Base-by-base conservation (phyloP, 2,329 filamentous ascomycete species). In the Diplodia corticola region DNA sequence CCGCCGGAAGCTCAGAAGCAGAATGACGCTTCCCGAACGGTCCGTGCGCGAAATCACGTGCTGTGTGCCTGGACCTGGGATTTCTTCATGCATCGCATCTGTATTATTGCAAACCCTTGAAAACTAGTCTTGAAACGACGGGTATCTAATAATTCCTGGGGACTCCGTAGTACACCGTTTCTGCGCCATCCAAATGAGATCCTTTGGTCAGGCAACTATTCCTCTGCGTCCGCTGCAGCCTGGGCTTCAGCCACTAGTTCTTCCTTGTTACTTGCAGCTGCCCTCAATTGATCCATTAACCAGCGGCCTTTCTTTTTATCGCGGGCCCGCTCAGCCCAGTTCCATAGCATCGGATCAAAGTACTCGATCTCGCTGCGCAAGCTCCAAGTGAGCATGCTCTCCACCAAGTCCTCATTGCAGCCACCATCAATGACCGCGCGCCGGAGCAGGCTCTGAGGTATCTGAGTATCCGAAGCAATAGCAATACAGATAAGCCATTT, bases 401-500 rank as follows among this genome's bases (percentile, higher is more conserved):
- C 44, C 7, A 65, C 46, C 2, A 51, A 2, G 5, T 22, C 44
- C 30, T 51, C 6, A 24, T 48, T 1, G 12, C 64, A 65, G 10
- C 20, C 33, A 17, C 20, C 44, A n/a, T 65, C 64, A 22, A 60
- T 22, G 6, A 65, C 53, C 2, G 53, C 53, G 22, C 44, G 24
- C 7, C 64, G 53, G 12, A 65, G 33, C 30, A 65, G 6, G 13
- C 50, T 55, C 33, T 55, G 33, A 9, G 64, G 44, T n/a, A 57
- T 26, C 10, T 30, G 44, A 24, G 37, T 24, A 7, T 51, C 20
- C 10, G 15, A 24, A 4, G 40, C 22, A 12, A 51, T 40, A 9
- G 53, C 40, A 4, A 65, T 35, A 10, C 40, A 51, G 24, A n/a
- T 74, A 73, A 59, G 75, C 75, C 46, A 77, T 46, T 40, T 13